Conservation (phyloP, 106 monocot genomes). For the Agapanthus africanus region DNA sequence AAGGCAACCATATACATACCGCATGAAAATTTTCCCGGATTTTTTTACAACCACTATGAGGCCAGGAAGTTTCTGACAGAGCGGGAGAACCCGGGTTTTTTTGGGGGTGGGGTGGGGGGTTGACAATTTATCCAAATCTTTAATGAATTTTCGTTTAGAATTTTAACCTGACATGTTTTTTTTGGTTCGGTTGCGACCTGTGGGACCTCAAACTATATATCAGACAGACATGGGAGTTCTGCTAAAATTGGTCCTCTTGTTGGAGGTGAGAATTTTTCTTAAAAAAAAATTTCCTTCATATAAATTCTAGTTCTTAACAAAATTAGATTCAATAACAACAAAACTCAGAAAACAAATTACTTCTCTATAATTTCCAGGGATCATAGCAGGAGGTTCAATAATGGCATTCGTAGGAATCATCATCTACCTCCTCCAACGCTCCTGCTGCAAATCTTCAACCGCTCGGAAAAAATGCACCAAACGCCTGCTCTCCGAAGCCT, state of each 20-base stretch:
- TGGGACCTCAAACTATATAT: not conserved
- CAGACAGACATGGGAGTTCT: not conserved
- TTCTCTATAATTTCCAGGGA: constrained; percentile 19
- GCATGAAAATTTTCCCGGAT: too few relatives aligned
- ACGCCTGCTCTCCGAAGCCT: constrained; percentile 48
- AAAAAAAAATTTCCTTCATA: not conserved
- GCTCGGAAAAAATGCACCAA: constrained; percentile 15
- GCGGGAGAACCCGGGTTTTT: too few relatives aligned
- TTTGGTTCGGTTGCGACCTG: not conserved
- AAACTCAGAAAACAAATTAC: not conserved
- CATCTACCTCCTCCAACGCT: constrained; percentile 30
- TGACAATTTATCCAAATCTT: not conserved
- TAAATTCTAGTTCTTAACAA: not conserved
- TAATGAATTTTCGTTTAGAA: not conserved
- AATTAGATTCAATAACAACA: not conserved
- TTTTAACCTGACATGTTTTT: not conserved
- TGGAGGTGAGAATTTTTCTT: not conserved
- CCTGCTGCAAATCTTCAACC: constrained; percentile 1
- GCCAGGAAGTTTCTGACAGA: too few relatives aligned
- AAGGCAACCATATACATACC: too few relatives aligned
- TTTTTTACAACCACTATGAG: too few relatives aligned
- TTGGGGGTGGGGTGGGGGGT: not conserved
- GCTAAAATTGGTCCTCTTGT: not conserved
- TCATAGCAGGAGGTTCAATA: constrained; percentile 31
- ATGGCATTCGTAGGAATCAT: constrained; percentile 14